Percentiles rank a stretch among this genome's conserved stretches.
phyloP scores from a whole-genome alignment of 169 alveolate species.

The Plasmodium inui region DNA sequence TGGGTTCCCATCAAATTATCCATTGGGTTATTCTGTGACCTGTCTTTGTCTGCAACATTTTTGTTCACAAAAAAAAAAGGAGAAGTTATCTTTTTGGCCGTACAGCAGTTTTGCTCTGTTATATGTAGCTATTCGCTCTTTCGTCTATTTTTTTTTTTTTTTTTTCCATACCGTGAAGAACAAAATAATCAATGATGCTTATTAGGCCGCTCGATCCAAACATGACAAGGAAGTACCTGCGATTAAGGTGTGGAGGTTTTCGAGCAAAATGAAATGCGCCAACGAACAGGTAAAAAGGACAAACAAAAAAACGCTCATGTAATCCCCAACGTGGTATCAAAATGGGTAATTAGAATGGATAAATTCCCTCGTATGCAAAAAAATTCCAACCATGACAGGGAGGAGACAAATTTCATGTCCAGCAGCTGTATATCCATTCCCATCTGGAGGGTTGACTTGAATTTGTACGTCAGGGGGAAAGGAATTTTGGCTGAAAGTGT shows the following conservation, averaged over 20 bases:
- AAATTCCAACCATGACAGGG: slow-evolving; percentile 78
- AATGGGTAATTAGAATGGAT: slow-evolving; percentile 12
- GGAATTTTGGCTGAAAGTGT: slow-evolving; percentile 83
- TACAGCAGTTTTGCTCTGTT: neutral
- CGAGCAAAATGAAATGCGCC: neutral
- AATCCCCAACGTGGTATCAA: neutral
- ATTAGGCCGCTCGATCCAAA: slow-evolving; percentile 69
- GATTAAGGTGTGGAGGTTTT: neutral
- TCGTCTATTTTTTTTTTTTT: slow-evolving; percentile 2
- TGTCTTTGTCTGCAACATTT: slow-evolving; percentile 43
- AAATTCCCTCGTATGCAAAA: neutral
- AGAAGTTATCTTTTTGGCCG: neutral
- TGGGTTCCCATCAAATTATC: slow-evolving; percentile 55
- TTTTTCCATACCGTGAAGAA: slow-evolving; percentile 73
- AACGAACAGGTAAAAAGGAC: neutral
- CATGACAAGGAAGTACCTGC: slow-evolving; percentile 76
- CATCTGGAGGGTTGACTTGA: slow-evolving; percentile 86
- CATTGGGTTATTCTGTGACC: slow-evolving; percentile 48
- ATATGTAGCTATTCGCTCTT: neutral
- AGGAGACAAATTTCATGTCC: slow-evolving; percentile 80
- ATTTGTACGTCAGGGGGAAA: slow-evolving; percentile 84
- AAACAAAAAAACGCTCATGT: slow-evolving; percentile 68
- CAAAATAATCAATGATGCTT: slow-evolving; percentile 71
- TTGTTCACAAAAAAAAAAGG: slow-evolving; percentile 4
- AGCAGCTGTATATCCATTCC: slow-evolving; percentile 82